A percentile compares a stretch with the other conserved stretches of the same genome.
phyloP scores from a whole-genome alignment of 805 yeast species.

The Lachancea thermotolerans region DNA sequence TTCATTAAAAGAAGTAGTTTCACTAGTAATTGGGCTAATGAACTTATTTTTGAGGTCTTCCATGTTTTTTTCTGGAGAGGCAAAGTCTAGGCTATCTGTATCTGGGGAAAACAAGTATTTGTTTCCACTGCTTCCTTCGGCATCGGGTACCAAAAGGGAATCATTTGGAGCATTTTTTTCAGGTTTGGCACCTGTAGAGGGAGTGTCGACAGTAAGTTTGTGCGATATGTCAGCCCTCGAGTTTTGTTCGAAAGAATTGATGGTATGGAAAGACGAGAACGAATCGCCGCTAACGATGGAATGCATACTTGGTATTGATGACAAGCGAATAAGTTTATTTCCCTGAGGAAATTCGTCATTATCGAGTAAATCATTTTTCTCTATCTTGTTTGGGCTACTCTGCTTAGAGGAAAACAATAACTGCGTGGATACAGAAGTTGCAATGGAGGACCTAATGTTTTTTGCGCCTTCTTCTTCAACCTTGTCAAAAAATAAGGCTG shows the following conservation, averaged over 20 bases:
- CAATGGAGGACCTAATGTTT: not conserved
- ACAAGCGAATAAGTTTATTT: conserved; percentile 10
- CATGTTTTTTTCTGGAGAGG: conserved; percentile 30
- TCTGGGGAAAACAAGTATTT: conserved; percentile 29
- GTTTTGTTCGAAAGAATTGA: conserved; percentile 6
- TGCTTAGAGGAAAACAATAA: conserved; percentile 18
- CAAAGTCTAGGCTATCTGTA: conserved; percentile 20
- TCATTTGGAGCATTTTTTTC: not conserved
- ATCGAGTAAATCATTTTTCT: not conserved
- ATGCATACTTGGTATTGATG: conserved; percentile 26
- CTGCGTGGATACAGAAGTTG: conserved; percentile 20
- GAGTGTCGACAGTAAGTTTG: not conserved
- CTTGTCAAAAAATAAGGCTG: not conserved
- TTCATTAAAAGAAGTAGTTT: conserved; percentile 8
- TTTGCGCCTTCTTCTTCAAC: not conserved
- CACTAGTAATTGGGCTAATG: conserved; percentile 14
- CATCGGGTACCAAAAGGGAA: conserved; percentile 3
- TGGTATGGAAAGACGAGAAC: conserved; percentile 12
- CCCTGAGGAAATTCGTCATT: not conserved
- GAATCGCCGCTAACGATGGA: conserved; percentile 24
- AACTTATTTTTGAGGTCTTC: conserved; percentile 28
- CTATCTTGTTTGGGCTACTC: conserved; percentile 17
- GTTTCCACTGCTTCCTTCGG: conserved; percentile 9
- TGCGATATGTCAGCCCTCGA: not conserved
- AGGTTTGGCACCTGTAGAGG: not conserved